Base-by-base conservation (phyloP, 116 monocot species). In the Papilionanthe hybrid region DNA sequence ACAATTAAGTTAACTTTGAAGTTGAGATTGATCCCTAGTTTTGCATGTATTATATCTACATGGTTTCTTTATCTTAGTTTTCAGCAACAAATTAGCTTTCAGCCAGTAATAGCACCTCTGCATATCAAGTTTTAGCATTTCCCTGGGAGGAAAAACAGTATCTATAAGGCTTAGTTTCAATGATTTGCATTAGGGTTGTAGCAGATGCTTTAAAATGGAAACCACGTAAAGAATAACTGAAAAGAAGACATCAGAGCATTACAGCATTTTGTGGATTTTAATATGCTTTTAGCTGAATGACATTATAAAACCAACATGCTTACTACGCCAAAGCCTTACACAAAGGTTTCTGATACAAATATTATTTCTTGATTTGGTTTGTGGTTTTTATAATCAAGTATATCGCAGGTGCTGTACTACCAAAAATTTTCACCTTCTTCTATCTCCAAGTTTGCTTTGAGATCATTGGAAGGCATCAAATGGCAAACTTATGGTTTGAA, bases 401-500 rank as follows among this genome's bases (percentile, higher is more conserved):
- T 48, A 49, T 47, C 49, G 42, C 81, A 94, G 94, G 88, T 96
- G 79, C 65, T 96, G 58, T 88, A 79, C 85, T 94, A 90, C 76
- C 80, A 89, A 84, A 87, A 92, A 41, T 93, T 90, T 69, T 79
- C 85, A 72, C 90, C 85, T 9, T 78, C 79, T 75, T 48, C 87
- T 71, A 83, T 87, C 58, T 72, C 89, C 10, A 37, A 86, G 29
- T 57, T 77, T 53, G 66, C 83, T 67, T 28, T 86, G 18, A 77
- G 78, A 75, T 80, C 84, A 58, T 68, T 96, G 79, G 77, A 68
- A 77, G 88, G 82, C 81, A 83, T 92, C 19, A 79, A 91, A 43
- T 94, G 94, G 96, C 79, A 89, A 75, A 84, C 9, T 76, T 94
- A 89, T 82, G 94, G 96, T 76, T 83, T 94, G 55, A 89, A 55